Evolutionary conservation across 768 basidiomycete genomes (phyloP).

Genomic region (Cystobasidiopsis lactophilus): DNA sequence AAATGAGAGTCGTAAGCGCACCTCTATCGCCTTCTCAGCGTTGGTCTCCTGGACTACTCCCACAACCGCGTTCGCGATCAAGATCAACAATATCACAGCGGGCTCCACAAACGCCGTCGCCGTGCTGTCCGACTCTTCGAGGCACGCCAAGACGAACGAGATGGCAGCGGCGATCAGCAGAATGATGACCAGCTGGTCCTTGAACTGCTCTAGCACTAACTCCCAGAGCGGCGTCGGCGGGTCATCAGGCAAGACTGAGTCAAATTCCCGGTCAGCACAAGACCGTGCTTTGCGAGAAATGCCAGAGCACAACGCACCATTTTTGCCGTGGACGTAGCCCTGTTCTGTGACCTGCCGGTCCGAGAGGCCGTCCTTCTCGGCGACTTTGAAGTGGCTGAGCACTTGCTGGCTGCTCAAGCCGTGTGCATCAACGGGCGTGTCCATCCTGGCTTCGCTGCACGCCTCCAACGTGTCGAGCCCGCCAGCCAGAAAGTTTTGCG

Average conservation of each 20-base stretch:
- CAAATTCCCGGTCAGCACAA: neutral
- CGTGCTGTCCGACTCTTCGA: slow-evolving; percentile 55
- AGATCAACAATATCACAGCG: slow-evolving; percentile 76
- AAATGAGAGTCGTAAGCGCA: slow-evolving; percentile 36
- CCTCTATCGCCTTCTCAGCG: slow-evolving; percentile 91
- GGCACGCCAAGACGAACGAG: slow-evolving; percentile 72
- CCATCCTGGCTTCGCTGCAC: too few relatives aligned
- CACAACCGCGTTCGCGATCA: slow-evolving; percentile 89
- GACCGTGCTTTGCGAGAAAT: neutral
- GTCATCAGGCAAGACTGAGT: slow-evolving; percentile 70
- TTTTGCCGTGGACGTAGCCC: slow-evolving; percentile 1
- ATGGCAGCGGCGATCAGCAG: slow-evolving; percentile 79
- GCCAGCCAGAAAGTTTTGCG: too few relatives aligned
- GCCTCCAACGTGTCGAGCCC: too few relatives aligned
- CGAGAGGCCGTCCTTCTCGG: slow-evolving; percentile 5
- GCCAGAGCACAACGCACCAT: neutral
- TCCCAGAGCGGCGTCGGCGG: slow-evolving; percentile 78
- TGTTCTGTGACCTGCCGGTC: neutral
- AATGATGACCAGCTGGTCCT: slow-evolving; percentile 94
- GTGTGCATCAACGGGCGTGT: slow-evolving; percentile 3
- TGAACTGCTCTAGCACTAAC: slow-evolving; percentile 93
- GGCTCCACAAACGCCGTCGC: slow-evolving; percentile 83
- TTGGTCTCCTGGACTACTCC: slow-evolving; percentile 93
- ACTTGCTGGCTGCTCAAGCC: slow-evolving; percentile 1
- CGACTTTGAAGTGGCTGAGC: slow-evolving; percentile 4